These are phyloP conservation scores for Scutellaria baicalensis DNA, from an alignment of 257 asterid species.

Conservation along the genomic window DNA sequence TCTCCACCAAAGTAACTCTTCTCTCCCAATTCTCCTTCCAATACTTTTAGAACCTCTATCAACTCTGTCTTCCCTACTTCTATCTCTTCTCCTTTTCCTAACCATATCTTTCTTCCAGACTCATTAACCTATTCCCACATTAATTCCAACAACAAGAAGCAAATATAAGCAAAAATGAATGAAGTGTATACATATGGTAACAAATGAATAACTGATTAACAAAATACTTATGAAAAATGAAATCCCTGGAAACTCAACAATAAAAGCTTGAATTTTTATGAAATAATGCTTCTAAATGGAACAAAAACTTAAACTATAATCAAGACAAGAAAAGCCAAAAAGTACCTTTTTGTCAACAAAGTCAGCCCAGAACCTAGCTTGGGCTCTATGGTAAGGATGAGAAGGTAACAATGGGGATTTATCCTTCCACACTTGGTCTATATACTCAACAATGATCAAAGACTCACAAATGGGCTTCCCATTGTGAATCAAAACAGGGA, in stretches of 20 bases:
- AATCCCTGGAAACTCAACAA: too few species aligned
- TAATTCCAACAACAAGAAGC: neutral
- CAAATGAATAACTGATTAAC: too few species aligned
- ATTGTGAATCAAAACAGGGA: neutral
- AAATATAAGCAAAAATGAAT: too few species aligned
- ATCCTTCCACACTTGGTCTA: neutral
- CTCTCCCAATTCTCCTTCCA: constrained; percentile 40
- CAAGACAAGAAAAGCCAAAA: neutral
- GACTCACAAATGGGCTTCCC: neutral
- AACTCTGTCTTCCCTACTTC: neutral
- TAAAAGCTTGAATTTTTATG: too few species aligned
- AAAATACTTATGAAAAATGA: too few species aligned
- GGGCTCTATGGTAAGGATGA: neutral
- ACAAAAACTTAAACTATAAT: neutral
- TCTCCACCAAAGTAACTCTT: constrained; percentile 46
- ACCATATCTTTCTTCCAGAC: neutral
- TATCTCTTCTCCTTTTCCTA: neutral
- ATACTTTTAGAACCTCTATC: neutral
- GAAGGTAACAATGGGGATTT: neutral
- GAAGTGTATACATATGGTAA: too few species aligned
- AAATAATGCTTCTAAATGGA: neutral
- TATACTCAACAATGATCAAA: neutral
- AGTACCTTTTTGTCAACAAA: constrained; percentile 6
- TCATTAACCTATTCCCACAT: neutral
- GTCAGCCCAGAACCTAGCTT: constrained; percentile 10